Evolutionary conservation across 306 rosid genomes (phyloP).

Genomic region (Cucurbita moschata): DNA sequence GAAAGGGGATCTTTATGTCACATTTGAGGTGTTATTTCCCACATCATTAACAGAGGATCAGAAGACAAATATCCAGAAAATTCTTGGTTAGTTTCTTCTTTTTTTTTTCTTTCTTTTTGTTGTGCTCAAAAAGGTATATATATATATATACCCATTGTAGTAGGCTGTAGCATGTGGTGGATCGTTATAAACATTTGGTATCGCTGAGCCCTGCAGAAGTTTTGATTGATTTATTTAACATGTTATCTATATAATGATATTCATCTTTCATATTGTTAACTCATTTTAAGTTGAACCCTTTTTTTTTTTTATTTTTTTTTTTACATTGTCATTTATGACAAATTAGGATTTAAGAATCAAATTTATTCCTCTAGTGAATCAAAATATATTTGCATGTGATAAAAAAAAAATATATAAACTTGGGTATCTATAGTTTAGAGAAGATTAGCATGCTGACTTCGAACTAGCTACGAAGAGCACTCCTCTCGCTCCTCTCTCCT

Average conservation of each 20-base stretch:
- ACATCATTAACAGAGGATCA: conserved; percentile 65
- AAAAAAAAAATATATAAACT: too few species aligned
- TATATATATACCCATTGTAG: conserved; percentile 8
- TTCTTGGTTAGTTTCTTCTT: conserved; percentile 38
- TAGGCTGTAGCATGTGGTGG: conserved; percentile 10
- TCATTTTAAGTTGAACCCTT: too few species aligned
- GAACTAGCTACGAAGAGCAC: too few species aligned
- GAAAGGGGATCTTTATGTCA: conserved; percentile 77
- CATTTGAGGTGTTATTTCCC: conserved; percentile 83
- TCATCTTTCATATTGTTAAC: background rate
- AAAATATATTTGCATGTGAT: too few species aligned
- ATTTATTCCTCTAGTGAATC: too few species aligned
- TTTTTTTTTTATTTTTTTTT: too few species aligned
- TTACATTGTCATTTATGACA: too few species aligned
- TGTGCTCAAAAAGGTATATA: conserved; percentile 5
- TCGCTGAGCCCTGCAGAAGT: background rate
- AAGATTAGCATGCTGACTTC: too few species aligned
- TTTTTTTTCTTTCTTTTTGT: background rate
- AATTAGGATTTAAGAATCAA: too few species aligned
- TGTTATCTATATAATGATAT: background rate
- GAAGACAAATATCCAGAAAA: conserved; percentile 48
- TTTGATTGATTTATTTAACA: conserved; percentile 4
- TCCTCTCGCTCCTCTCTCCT: too few species aligned
- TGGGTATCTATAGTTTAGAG: too few species aligned
- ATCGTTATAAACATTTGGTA: background rate